phyloP scores from a whole-genome alignment of 176 grass and related monocot genomes.

The Aegilops sharonensis region DNA sequence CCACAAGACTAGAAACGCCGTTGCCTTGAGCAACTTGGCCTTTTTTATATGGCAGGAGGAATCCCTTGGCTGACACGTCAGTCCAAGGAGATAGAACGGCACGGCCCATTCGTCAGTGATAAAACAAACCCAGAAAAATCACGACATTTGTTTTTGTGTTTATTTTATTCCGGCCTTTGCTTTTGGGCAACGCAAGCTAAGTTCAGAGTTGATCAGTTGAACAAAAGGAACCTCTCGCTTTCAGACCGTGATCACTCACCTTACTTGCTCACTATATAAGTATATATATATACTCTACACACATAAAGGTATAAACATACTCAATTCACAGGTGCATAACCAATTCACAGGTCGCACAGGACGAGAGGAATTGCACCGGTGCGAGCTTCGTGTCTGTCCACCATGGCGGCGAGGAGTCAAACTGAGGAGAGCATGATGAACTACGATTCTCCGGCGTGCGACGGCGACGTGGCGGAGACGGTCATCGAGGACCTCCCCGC shows the following conservation, averaged over 20 bases:
- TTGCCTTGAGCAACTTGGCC: too few relatives aligned
- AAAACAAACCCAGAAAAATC: neutral
- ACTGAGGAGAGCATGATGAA: neutral
- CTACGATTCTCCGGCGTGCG: slow-evolving; percentile 3
- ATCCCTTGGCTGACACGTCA: neutral
- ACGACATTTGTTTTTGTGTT: neutral
- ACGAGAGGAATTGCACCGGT: neutral
- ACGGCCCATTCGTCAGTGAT: neutral
- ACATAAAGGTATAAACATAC: neutral
- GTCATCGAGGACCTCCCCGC: slow-evolving; percentile 63
- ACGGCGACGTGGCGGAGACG: neutral
- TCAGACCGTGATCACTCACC: slow-evolving; percentile 31
- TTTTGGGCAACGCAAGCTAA: slow-evolving; percentile 13
- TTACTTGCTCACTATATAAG: neutral
- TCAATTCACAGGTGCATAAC: neutral
- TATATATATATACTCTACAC: neutral
- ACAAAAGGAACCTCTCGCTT: slow-evolving; percentile 22
- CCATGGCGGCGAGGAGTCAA: neutral
- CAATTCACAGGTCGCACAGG: neutral
- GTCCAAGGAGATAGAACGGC: neutral
- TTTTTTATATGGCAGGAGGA: neutral
- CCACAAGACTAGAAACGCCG: neutral
- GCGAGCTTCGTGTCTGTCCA: neutral
- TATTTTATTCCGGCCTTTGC: neutral
- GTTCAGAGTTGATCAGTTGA: neutral